Evolutionary conservation across 139 green algal species (phyloP), one percentile per base, ranked within the genome.

Genomic region (Microglena sp.): DNA sequence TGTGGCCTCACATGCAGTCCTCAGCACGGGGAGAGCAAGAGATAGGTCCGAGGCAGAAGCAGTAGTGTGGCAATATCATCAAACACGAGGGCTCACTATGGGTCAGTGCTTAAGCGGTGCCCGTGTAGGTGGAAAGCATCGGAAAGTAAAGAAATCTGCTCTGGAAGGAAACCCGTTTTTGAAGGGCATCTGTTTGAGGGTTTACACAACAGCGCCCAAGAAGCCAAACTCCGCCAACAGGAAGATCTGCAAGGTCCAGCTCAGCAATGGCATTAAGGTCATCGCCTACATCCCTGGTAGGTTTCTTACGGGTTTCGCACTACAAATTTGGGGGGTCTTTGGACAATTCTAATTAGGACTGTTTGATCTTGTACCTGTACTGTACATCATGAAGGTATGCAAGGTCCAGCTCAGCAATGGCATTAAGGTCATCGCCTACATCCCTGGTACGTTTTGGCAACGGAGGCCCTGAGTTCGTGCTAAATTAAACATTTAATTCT

Each of bases 211-310:
- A 7, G 59, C 75, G 0, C 79, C 79, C 22, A 86, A 86, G 57
- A 86, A 86, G 71, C 79, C 79, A 5, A 86, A 86, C 73, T 81
- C 72, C 0, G 79, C 79, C 11, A 86, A 86, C 71, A 64, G 75
- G 1, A 75, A 77, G 43, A 45, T 86, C 2, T 57, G 36, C 43
- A 79, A 78, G 54, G 73, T 86, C 30, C 62, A 81, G 56, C 75
- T 86, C 2, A 78, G 50, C 57, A 82, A 71, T 33, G 73, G 73
- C 22, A 70, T 64, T 65, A 81, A 78, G 31, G 79, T 80, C 11
- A 57, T 81, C 3, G 70, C 73, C 3, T 82, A 82, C 70, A 81
- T 86, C 33, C 79, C 79, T 33, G 79, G 79, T 64, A 55, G 36
- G 58, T 55, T 58, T 57, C 5, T 18, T n/a, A 18, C 18, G 40